phyloP scores from a whole-genome alignment of 2,329 filamentous ascomycete species.

The Gaeumannomyces sp. region DNA sequence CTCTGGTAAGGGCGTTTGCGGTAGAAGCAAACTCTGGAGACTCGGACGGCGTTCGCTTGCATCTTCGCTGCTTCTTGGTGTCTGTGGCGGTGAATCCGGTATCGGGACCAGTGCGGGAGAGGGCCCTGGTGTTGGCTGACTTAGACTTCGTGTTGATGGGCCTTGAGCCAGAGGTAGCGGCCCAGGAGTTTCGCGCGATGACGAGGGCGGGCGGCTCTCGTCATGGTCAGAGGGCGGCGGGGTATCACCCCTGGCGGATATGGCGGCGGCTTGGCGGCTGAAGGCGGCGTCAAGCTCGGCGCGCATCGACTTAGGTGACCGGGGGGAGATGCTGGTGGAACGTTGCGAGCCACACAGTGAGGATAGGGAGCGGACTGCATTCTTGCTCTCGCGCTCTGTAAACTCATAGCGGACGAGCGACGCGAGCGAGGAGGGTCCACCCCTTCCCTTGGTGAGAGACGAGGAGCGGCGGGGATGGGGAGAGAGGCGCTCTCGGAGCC shows the following conservation, averaged over 20 bases:
- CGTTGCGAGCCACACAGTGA: constrained; percentile 6
- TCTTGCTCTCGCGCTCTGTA: constrained; percentile 4
- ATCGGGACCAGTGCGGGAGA: constrained; percentile 17
- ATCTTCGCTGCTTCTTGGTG: constrained; percentile 5
- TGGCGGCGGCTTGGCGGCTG: constrained; percentile 7
- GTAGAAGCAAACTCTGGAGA: constrained; percentile 16
- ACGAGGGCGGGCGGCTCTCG: background rate
- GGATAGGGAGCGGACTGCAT: constrained; percentile 7
- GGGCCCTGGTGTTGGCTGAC: constrained; percentile 13
- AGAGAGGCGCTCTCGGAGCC: constrained; percentile 9
- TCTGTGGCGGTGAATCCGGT: constrained; percentile 9
- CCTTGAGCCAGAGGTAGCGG: background rate
- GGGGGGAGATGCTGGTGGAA: constrained; percentile 5
- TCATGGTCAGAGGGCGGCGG: constrained; percentile 14
- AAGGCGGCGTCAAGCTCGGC: constrained; percentile 14
- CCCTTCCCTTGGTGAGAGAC: constrained; percentile 17
- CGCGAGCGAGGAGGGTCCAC: constrained; percentile 12
- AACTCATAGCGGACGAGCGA: constrained; percentile 13
- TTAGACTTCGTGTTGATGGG: background rate
- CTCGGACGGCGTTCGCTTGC: constrained; percentile 12
- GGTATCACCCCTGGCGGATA: constrained; percentile 9
- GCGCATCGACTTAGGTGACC: constrained; percentile 13
- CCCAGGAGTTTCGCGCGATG: background rate
- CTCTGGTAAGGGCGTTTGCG: background rate
- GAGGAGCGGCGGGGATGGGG: constrained; percentile 15